Base-by-base conservation (phyloP, 73 alveolate species). In the Paramecium tetraurelia region DNA sequence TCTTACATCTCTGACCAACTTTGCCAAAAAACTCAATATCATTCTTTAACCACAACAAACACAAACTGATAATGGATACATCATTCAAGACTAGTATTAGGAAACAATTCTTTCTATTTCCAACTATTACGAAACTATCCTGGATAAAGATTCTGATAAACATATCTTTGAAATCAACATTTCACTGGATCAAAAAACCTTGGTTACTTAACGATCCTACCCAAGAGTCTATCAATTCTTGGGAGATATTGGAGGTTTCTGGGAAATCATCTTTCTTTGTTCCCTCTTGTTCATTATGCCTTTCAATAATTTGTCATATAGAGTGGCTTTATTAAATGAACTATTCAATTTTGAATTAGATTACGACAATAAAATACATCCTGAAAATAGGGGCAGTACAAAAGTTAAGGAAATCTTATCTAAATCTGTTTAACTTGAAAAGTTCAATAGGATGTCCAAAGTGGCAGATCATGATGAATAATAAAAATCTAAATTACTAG, bases 261-360 rank as follows among this genome's bases (percentile, higher is more conserved):
- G 33, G 40, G 68, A 72, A 72, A 72, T 72, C 31, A 72, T 40
- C 63, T 72, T 36, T 72, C 57, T 72, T 5, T 36, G 36, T 14
- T 40, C 36, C 4, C 20, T 80, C 1, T 22, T 80, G 24, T 80
- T 80, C 21, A 80, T 80, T 31, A 44, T 48, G 33, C 90, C 90
- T 14, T 44, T 44, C 22, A 80, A 48, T 44, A 80, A 80, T 24
- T 35, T 80, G 12, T 44, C 76, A 24, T 80, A 80, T 44, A 44
- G 48, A 20, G 75, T 80, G n/a, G 48, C 90, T 31, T 44, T 80
- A 44, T 24, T 80, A 22, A 80, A 80, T 44, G 70, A 41, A 48
- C 33, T 80, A 80, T 80, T 80, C 57, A 80, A 80, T 46, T 80
- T 80, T 80, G 90, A 80, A 48, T 24, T 24, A 80, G 90, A 72